Evolutionary conservation across 192 early-diverging fungal genomes (phyloP), one percentile per base, ranked within the genome.

Genomic region (Umbelopsis vinacea): DNA sequence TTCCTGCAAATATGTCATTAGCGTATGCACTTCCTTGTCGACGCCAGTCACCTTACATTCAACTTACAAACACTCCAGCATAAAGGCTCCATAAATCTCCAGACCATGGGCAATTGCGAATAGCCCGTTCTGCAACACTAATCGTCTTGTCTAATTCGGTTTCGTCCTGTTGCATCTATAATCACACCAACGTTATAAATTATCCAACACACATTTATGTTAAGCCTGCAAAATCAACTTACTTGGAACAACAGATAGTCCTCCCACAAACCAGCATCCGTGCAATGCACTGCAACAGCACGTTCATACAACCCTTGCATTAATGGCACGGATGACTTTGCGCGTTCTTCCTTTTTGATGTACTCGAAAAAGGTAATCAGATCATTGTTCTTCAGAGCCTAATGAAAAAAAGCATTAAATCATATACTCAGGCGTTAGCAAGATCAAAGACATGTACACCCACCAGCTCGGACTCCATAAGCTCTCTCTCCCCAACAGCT

Each of bases 91-190:
- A 92, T 17, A 93, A 71, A 52, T 84, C 85, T 9, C 88, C 92
- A 17, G 84, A 79, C 92, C 91, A 93, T 52, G 81, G 82, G 79
- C 91, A 94, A 52, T 94, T 94, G n/a, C 87, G 73, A 2, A 86
- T 74, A 3, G 91, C 82, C 4, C 92, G 80, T 33, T 85, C 72
- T 4, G 81, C 71, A 53, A 88, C 9, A n/a, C 67, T 50, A 35
- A 43, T 26, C 43, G 46, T 22, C 5, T 24, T 10, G 7, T 9
- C 15, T 15, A 46, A 2, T 38, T 37, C 33, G 15, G 21, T 4
- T 14, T 9, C 68, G 7, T 63, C 70, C 79, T 76, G 55, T 40
- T 57, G 10, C 50, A 71, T 60, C 40, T 35, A 29, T 15, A 14
- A 23, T 17, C 9, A 50, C 15, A 17, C 5, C 57, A 63, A 37